Evolutionary conservation across 768 basidiomycete genomes (phyloP), one percentile per base, ranked within the genome.

Genomic region (Cystofilobasidium bisporidii): DNA sequence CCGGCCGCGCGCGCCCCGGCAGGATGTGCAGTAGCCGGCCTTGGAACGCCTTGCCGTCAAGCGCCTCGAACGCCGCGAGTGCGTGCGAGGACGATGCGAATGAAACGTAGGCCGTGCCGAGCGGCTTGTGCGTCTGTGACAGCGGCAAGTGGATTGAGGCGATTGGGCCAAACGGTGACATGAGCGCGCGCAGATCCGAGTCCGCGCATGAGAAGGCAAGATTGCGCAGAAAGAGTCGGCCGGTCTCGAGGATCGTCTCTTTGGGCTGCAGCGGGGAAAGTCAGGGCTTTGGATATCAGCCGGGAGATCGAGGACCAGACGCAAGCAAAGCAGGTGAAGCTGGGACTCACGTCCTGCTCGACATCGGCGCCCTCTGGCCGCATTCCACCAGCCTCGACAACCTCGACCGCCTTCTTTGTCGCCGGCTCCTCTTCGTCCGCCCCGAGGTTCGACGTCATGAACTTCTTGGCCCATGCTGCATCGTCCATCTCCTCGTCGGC

Each of bases 181-280:
- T 91, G 2, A 86, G 80, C 17, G 81, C 80, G 2, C 76, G 73
- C 0, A 98, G 77, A 60, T 96, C 91, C 2, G 80, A 76, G 22
- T 87, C 83, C 10, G 87, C 86, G 66, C 88, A 89, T 0, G 86
- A 83, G 73, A 91, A 98, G 0, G 91, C 81, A n/a, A 99, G 77
- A 74, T 98, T 99, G n/a, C 96, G 89, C 8, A 99, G 79, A 74
- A 98, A 98, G 2, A 98, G 79, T 5, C 93, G 84, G 0, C 84
- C 82, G 0, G 91, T 93, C 65, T 82, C 81, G 6, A 86, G 78
- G 62, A 94, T 87, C 1, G 85, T 83, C 32, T 76, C 72, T 69
- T 78, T 78, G 24, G 70, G 41, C 64, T 69, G 67, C 24, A 45
- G 6, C 32, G 8, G 32, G 40, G 40, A 12, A 56, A 57, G 22